Conservation (phyloP, 257 asterid species). For the Rubia yunnanensis region DNA sequence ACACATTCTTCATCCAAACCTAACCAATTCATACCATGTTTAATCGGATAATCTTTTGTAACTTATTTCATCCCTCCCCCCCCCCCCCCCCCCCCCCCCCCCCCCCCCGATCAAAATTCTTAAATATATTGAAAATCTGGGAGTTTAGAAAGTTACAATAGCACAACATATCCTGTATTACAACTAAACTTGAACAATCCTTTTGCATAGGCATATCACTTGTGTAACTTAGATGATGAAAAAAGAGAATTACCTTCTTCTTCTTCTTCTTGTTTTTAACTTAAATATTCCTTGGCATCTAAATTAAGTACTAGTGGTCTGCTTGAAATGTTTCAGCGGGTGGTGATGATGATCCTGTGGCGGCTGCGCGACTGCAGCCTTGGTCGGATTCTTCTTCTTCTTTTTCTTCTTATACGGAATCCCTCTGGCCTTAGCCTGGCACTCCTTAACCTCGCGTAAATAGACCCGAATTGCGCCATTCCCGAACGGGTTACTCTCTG, state of each 20-base stretch:
- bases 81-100: no score
- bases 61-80: no score
- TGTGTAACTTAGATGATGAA: neutral
- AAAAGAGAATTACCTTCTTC: constrained; percentile 7
- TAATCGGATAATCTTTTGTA: neutral
- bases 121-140: no score
- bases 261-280: neutral
- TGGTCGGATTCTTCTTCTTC: constrained; percentile 45
- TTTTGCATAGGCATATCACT: neutral
- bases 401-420: constrained; percentile 82
- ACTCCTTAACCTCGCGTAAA: constrained; percentile 75
- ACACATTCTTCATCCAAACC: neutral
- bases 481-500: constrained; percentile 70
- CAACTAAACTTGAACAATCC: neutral
- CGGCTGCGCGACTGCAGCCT: neutral
- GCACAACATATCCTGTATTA: neutral
- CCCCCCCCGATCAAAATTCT: neutral
- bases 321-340: constrained; percentile 35
- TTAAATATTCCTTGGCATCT: constrained; percentile 3
- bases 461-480: constrained; percentile 70
- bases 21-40: neutral
- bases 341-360: constrained; percentile 20
- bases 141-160: neutral
- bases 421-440: constrained; percentile 89
- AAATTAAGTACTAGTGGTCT: constrained; percentile 13